Conservation (phyloP, 2,329 filamentous ascomycete species). For the Pseudogymnoascus sp. region DNA sequence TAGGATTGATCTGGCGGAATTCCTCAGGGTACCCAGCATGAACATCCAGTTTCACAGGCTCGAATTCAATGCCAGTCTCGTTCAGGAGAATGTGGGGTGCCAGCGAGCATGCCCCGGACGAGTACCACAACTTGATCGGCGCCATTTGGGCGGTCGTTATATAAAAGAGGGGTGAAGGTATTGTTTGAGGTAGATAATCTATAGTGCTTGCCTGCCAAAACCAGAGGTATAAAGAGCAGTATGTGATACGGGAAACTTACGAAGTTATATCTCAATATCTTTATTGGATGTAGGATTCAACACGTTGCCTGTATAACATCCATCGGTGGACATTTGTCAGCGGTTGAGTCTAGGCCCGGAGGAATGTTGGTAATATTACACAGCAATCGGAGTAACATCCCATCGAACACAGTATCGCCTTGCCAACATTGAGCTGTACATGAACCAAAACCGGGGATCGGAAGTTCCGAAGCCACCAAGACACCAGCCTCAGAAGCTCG, state of each 20-base stretch:
- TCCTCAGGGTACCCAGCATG: slow-evolving; percentile 13
- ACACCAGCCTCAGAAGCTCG: too few species aligned
- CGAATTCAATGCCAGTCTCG: slow-evolving; percentile 21
- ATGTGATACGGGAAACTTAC: background rate
- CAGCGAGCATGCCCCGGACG: slow-evolving; percentile 26
- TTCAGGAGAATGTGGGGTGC: slow-evolving; percentile 27
- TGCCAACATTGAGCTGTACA: background rate
- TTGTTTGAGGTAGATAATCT: background rate
- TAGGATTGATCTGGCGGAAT: slow-evolving; percentile 26
- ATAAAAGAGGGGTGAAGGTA: background rate
- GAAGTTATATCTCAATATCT: background rate
- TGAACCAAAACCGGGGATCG: background rate
- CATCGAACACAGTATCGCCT: background rate
- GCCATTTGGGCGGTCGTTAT: slow-evolving; percentile 11
- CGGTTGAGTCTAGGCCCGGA: background rate
- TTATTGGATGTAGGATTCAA: background rate
- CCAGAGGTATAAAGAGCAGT: background rate
- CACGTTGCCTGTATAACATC: background rate
- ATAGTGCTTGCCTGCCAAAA: background rate
- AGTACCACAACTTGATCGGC: slow-evolving; percentile 23
- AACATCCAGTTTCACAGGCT: slow-evolving; percentile 13
- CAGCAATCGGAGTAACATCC: background rate
- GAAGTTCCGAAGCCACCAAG: background rate
- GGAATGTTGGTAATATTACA: background rate
- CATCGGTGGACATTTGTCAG: background rate